Conservation (phyloP, 768 basidiomycete genomes). For the Serendipita indica region DNA sequence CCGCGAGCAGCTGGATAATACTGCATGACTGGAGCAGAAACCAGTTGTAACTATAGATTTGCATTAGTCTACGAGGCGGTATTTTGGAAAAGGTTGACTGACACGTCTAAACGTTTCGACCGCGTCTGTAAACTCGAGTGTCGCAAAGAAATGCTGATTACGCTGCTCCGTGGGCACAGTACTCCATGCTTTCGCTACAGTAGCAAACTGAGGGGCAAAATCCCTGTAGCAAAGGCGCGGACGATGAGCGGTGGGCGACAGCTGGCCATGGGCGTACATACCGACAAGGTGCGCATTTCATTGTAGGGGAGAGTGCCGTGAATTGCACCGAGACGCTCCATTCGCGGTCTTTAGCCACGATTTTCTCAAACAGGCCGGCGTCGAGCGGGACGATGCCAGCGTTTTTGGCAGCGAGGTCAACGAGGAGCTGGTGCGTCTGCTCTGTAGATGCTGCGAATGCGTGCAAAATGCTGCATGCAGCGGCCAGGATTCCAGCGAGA, state of each 20-base stretch:
- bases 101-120: conserved; percentile 71
- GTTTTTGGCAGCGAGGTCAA: conserved; percentile 49
- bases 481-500: conserved; percentile 2
- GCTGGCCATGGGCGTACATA: conserved; percentile 41
- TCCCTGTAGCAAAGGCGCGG: conserved; percentile 33
- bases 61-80: background rate
- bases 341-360: conserved; percentile 58
- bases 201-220: conserved; percentile 71
- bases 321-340: conserved; percentile 83
- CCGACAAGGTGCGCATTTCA: conserved; percentile 73
- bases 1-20: conserved; percentile 64
- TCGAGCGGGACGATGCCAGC: conserved; percentile 76
- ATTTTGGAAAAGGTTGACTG: conserved; percentile 8
- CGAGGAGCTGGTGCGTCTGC: conserved; percentile 38
- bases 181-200: conserved; percentile 74
- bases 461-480: background rate
- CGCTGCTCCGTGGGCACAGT: conserved; percentile 42
- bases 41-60: conserved; percentile 49
- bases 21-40: conserved; percentile 71
- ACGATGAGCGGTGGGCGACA: background rate
- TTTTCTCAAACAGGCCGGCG: conserved; percentile 55
- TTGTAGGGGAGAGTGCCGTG: conserved; percentile 68
- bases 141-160: conserved; percentile 82
- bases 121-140: conserved; percentile 73
- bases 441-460: conserved; percentile 16